phyloP scores from a whole-genome alignment of 768 basidiomycete species.

The Auriscalpium orientale region DNA sequence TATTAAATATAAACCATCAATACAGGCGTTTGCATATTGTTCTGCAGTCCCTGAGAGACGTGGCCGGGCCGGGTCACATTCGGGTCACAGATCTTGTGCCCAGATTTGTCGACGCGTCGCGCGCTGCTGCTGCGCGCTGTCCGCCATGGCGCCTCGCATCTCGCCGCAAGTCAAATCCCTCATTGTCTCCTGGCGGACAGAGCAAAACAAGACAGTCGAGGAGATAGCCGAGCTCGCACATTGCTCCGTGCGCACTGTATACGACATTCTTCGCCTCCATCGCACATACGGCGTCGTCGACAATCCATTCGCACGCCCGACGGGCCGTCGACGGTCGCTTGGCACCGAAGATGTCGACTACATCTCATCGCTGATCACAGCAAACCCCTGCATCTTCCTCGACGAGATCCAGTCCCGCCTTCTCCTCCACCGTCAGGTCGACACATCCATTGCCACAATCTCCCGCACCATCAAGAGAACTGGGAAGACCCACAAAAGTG shows the following conservation, averaged over 20 bases:
- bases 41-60: too few species aligned
- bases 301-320: conserved; percentile 15
- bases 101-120: too few species aligned
- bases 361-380: conserved; percentile 16
- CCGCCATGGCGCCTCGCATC: neutral
- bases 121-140: too few species aligned
- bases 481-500: conserved; percentile 20
- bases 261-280: conserved; percentile 13
- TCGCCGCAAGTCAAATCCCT: neutral
- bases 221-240: neutral
- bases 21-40: too few species aligned
- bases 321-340: conserved; percentile 16
- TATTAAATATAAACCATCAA: too few species aligned
- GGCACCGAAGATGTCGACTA: conserved; percentile 17
- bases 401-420: conserved; percentile 28
- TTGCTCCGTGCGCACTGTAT: conserved; percentile 7
- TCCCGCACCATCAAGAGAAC: conserved; percentile 17
- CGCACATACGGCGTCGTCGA: conserved; percentile 9
- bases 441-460: conserved; percentile 26
- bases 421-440: conserved; percentile 9
- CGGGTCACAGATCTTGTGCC: too few species aligned
- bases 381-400: conserved; percentile 23
- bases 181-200: neutral
- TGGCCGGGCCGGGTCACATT: too few species aligned
- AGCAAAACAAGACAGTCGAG: neutral